Conservation (phyloP, 768 basidiomycete genomes). For the Xerocomellus intermedius region DNA sequence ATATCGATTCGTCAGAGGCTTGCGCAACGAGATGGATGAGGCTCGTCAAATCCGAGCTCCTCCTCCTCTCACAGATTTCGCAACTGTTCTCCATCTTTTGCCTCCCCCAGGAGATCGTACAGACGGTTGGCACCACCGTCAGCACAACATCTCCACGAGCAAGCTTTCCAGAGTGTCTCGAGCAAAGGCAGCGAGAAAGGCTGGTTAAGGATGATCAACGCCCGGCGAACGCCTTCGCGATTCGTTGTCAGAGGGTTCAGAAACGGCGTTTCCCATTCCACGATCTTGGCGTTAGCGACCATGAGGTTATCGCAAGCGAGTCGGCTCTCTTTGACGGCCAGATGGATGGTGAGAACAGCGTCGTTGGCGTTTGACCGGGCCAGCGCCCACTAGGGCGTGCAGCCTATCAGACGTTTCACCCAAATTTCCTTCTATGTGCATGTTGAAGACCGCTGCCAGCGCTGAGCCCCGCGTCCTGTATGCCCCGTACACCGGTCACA, state of each 20-base stretch:
- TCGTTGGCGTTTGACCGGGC: not conserved
- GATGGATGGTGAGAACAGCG: not conserved
- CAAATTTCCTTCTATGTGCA: slow-evolving; percentile 22
- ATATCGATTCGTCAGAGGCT: not conserved
- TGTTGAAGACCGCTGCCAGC: slow-evolving; percentile 4
- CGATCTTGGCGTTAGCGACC: slow-evolving; percentile 1
- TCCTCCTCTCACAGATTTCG: slow-evolving; percentile 16
- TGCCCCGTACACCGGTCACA: slow-evolving; percentile 4
- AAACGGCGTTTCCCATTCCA: slow-evolving; percentile 28
- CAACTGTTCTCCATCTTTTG: slow-evolving; percentile 1
- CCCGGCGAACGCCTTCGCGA: slow-evolving; percentile 31
- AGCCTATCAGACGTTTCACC: too few relatives aligned
- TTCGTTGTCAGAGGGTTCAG: slow-evolving; percentile 17
- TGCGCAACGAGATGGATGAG: not conserved
- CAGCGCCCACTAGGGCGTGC: too few relatives aligned
- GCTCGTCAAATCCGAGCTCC: not conserved
- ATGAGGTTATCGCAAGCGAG: not conserved
- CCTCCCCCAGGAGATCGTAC: slow-evolving; percentile 48
- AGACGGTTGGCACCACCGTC: slow-evolving; percentile 89
- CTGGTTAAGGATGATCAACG: slow-evolving; percentile 88
- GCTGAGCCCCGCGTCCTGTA: slow-evolving; percentile 1
- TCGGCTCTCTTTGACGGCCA: not conserved
- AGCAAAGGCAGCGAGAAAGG: slow-evolving; percentile 71
- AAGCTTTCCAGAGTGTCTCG: slow-evolving; percentile 53
- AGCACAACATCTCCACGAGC: slow-evolving; percentile 64